Base-by-base conservation (phyloP, 768 basidiomycete species). In the Pulveroboletus sp. region DNA sequence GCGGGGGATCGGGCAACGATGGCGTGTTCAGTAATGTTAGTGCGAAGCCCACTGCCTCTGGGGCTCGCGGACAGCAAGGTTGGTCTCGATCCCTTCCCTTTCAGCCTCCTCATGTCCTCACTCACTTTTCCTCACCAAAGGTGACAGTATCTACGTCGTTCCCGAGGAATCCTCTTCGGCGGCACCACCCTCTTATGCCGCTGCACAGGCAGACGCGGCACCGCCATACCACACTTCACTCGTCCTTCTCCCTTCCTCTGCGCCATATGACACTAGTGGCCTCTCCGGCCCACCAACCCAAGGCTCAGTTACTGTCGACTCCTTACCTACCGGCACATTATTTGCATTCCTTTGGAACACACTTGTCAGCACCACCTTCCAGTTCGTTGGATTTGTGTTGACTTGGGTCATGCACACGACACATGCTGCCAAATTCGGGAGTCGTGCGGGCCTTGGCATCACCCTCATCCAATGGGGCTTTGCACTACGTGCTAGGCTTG, bases 151-250 rank as follows among this genome's bases (percentile, higher is more conserved):
- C n/a, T 82, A 76, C 65, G 70, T 84, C 56, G 85, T 87, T 35
- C 92, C 93, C 7, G 93, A 97, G 67, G 87, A 92, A 43, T 69
- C 81, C 7, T 80, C 87, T 58, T 82, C 86, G 50, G 86, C 94
- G 50, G 83, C 85, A 0, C 93, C 94, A 5, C 96, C 96, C 1
- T 88, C 94, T 8, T 98, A 99, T 67, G 85, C 90, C 12, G 77
- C 83, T 28, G 96, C 96, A 9, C 85, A 94, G 64, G 84, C 89
- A 14, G 96, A 99, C 68, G 83, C 92, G n/a, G 93, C 93, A 7
- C 96, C 96, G 5, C 89, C 93, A 1, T 99, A 99, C 69, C 97
- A 93, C 83, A 95, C 97, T 58, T 96, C 92, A 2, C 94, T 92
- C 3, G 82, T 98, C n/a, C 90, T 97, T 65, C 85, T 94, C 7